Conservation (phyloP, 2,329 filamentous ascomycete genomes). For the Helotiales sp. region DNA sequence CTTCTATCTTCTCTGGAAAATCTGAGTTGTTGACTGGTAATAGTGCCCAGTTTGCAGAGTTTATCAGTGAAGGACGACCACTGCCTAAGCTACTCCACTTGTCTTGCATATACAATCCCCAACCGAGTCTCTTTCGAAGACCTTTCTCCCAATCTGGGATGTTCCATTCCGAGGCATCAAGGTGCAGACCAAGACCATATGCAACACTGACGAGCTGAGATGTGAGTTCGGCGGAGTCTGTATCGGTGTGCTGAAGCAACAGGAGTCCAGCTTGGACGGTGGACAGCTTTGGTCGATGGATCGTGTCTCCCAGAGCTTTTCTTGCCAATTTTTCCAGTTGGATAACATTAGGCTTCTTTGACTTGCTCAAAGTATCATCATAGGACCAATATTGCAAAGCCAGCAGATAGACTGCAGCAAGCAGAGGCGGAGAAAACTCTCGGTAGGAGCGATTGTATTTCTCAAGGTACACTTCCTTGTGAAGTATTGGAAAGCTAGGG, state of each 20-base stretch:
- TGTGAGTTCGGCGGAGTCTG: constrained; percentile 34
- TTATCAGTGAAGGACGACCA: constrained; percentile 57
- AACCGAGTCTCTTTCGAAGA: constrained; percentile 59
- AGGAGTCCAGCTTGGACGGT: constrained; percentile 56
- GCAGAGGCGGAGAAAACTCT: constrained; percentile 58
- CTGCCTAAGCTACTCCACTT: constrained; percentile 60
- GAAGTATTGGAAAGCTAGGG: constrained; percentile 50
- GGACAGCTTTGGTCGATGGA: constrained; percentile 54
- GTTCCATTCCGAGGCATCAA: constrained; percentile 62
- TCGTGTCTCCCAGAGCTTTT: constrained; percentile 46
- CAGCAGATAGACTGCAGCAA: constrained; percentile 63
- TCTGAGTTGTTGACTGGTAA: constrained; percentile 44
- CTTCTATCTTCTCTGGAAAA: constrained; percentile 40
- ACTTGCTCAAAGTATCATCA: constrained; percentile 50
- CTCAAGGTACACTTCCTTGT: constrained; percentile 62
- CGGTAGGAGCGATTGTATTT: constrained; percentile 58
- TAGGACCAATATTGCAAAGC: constrained; percentile 62
- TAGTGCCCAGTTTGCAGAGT: constrained; percentile 55
- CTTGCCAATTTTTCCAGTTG: constrained; percentile 42
- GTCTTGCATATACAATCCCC: constrained; percentile 67
- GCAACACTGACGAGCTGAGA: constrained; percentile 53
- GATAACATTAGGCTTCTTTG: constrained; percentile 42
- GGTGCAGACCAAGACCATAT: constrained; percentile 58
- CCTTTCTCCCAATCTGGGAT: constrained; percentile 64
- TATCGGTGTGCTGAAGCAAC: constrained; percentile 45